Conservation (phyloP, 345 rosid species). For the Eucalyptus melliodora region DNA sequence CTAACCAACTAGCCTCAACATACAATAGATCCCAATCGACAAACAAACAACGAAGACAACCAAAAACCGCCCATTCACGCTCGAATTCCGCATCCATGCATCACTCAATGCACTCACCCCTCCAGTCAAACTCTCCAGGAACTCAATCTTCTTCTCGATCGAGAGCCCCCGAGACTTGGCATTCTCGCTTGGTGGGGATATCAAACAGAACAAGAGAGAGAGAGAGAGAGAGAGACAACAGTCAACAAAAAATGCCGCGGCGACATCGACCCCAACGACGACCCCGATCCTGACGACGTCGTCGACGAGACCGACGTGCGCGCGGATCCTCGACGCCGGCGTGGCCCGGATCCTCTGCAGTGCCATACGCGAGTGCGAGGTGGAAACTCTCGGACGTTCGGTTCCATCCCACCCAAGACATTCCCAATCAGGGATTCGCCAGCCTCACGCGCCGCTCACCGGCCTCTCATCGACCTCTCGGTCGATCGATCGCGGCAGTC, state of each 20-base stretch:
- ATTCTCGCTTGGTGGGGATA: slow-evolving; percentile 23
- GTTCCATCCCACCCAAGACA: too few relatives aligned
- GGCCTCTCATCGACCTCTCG: too few relatives aligned
- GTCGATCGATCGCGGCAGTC: too few relatives aligned
- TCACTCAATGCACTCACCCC: neutral
- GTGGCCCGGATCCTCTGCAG: too few relatives aligned
- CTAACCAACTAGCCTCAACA: neutral
- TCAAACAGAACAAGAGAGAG: neutral
- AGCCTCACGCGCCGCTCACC: too few relatives aligned
- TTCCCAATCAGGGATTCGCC: too few relatives aligned
- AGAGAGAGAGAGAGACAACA: neutral
- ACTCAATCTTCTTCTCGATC: slow-evolving; percentile 84
- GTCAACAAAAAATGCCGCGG: neutral
- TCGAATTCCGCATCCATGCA: neutral
- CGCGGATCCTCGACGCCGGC: too few relatives aligned
- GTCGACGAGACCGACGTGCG: too few relatives aligned
- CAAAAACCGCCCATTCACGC: neutral
- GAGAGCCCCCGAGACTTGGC: slow-evolving; percentile 48
- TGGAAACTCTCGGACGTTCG: too few relatives aligned
- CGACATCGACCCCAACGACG: too few relatives aligned
- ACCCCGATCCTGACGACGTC: too few relatives aligned
- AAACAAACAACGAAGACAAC: neutral
- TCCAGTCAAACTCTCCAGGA: slow-evolving; percentile 77
- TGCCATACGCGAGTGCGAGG: too few relatives aligned
- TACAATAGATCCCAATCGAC: neutral